Conservation (phyloP, 2,329 filamentous ascomycete species). For the Aspergillus sp. region DNA sequence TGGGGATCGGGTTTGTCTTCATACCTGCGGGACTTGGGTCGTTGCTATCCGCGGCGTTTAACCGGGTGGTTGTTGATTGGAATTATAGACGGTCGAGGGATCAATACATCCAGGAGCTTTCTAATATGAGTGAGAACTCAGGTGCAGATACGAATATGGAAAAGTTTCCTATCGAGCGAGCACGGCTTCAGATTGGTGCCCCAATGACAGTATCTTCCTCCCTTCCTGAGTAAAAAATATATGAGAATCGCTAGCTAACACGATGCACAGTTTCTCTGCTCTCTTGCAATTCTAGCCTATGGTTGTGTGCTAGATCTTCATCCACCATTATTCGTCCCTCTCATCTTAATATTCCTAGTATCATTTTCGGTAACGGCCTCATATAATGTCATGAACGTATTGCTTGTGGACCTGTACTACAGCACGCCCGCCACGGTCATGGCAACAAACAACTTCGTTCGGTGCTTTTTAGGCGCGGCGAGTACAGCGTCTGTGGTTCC, state of each 20-base stretch:
- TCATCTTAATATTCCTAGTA: conserved; percentile 34
- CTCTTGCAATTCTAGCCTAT: conserved; percentile 36
- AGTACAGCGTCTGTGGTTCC: conserved; percentile 27
- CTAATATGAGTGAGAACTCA: neutral
- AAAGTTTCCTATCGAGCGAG: conserved; percentile 46
- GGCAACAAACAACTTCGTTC: conserved; percentile 35
- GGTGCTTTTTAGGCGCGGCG: conserved; percentile 33
- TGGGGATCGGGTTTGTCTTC: conserved; percentile 45
- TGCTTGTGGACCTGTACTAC: conserved; percentile 46
- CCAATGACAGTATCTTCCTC: conserved; percentile 31
- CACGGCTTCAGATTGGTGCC: conserved; percentile 41
- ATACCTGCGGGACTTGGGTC: conserved; percentile 44
- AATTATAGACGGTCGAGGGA: conserved; percentile 41
- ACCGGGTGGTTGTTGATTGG: conserved; percentile 43
- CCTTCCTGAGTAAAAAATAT: no score
- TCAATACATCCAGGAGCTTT: neutral
- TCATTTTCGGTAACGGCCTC: conserved; percentile 39
- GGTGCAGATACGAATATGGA: neutral
- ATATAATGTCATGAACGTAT: conserved; percentile 45
- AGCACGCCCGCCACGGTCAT: conserved; percentile 30
- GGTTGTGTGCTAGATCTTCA: conserved; percentile 38
- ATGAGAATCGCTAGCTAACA: neutral
- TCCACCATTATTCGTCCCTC: conserved; percentile 24
- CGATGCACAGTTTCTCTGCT: conserved; percentile 3
- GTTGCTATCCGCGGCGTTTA: conserved; percentile 40